Evolutionary conservation across 2,329 filamentous ascomycete species (phyloP), one percentile per base, ranked within the genome.

Genomic region (Neofusicoccum cordaticola): DNA sequence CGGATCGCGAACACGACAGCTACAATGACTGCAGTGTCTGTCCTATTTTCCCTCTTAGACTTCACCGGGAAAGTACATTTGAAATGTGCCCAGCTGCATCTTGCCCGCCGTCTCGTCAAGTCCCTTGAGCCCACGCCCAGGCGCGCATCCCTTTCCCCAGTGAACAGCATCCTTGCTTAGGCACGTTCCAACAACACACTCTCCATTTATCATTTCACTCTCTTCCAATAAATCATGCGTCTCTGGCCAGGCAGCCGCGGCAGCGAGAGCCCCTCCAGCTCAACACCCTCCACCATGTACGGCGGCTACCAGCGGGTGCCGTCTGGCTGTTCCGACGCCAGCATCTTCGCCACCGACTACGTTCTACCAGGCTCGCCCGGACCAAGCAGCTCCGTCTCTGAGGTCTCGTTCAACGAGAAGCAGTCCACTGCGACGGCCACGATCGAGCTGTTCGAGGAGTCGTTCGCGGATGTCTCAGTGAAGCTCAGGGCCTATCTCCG

Each of bases 301-400:
- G 48, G 51, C 13, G 61, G 51, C 17, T 63, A 63, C 61, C 61
- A 53, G 13, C 27, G 61, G 31, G 48, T 63, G 39, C 50, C 61
- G 13, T 53, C 48, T 12, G 61, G 48, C 31, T 34, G 19, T 19
- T 47, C 45, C 8, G 37, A 45, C 39, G 37, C 27, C 27, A 22
- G 41, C 45, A 31, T 31, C 27, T 31, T 13, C 45, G n/a, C 27
- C 27, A 31, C 27, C 4, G 37, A 62, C 39, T 42, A 22, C 22
- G 31, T 57, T 39, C 41, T 52, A 12, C 48, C 61, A n/a, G 17
- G 39, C n/a, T 63, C 61, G 8, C 61, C 61, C 13, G 39, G 22
- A 9, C 50, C 15, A 8, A 47, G 51, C 37, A 47, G 56, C 56
- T 19, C 56, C 27, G 17, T n/a, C 1, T 63, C 61, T 27, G 61